Percentiles rank a stretch among this genome's conserved stretches.
phyloP scores from a whole-genome alignment of 2,329 filamentous ascomycete species.

The Hypoxylon sp. region DNA sequence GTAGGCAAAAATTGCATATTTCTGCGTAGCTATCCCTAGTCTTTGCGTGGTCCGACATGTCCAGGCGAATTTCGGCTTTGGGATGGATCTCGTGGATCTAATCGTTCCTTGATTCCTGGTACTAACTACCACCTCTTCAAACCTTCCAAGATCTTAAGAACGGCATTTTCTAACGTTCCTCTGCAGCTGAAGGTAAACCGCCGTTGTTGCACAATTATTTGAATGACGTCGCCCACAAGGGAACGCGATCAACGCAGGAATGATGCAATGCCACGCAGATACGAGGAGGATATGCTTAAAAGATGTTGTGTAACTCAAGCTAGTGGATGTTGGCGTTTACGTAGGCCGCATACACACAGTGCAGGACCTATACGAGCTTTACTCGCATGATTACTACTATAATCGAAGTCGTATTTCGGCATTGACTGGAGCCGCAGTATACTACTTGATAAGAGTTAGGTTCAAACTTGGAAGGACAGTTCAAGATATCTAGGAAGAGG shows the following conservation, averaged over 20 bases:
- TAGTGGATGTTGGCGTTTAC: slow-evolving; percentile 10
- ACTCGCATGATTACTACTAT: slow-evolving; percentile 8
- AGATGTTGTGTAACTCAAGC: background rate
- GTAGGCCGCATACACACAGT: slow-evolving; percentile 2
- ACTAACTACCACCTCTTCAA: background rate
- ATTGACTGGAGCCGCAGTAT: slow-evolving; percentile 13
- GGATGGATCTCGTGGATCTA: background rate
- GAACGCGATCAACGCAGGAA: background rate
- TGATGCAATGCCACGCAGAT: slow-evolving; percentile 14
- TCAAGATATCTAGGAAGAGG: background rate
- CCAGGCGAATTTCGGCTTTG: slow-evolving; percentile 4
- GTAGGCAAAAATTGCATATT: background rate
- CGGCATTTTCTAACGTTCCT: background rate
- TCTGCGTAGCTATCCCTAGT: background rate
- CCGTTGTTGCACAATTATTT: background rate
- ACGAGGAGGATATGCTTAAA: background rate
- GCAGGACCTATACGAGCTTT: slow-evolving; percentile 22
- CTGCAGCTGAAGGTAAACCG: background rate
- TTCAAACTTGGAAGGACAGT: background rate
- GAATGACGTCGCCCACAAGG: background rate
- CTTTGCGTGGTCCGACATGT: background rate
- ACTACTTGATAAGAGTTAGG: background rate
- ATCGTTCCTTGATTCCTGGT: background rate
- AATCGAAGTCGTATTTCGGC: background rate
- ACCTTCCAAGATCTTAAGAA: background rate